A percentile compares a stretch with the other conserved stretches of the same genome.
Evolutionary conservation across 176 grass and related monocot genomes (phyloP).

Genomic region (Hyparrhenia diplandra): DNA sequence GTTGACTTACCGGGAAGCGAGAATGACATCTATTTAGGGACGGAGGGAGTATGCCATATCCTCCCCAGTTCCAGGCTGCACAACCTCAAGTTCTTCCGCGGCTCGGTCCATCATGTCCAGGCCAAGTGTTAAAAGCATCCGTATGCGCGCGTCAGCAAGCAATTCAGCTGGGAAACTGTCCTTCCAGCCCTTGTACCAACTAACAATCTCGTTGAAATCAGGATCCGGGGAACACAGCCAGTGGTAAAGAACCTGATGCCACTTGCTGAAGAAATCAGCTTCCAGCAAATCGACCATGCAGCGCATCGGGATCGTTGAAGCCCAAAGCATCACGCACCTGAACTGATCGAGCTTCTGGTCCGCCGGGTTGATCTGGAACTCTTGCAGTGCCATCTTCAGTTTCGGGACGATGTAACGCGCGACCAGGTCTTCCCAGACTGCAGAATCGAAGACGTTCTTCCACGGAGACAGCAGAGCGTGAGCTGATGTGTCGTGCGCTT

Average conservation of each 20-base stretch:
- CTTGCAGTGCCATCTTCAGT: constrained; percentile 50
- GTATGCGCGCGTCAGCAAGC: constrained; percentile 58
- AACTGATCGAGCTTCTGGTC: constrained; percentile 70
- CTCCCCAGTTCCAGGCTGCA: constrained; percentile 44
- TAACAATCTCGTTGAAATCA: constrained; percentile 59
- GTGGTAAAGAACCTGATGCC: constrained; percentile 57
- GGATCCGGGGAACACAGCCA: constrained; percentile 62
- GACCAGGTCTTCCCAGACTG: constrained; percentile 57
- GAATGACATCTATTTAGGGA: too few species aligned
- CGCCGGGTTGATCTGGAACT: constrained; percentile 64
- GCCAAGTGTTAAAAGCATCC: constrained; percentile 34
- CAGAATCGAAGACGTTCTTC: constrained; percentile 57
- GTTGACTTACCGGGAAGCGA: too few species aligned
- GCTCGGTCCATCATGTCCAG: constrained; percentile 78
- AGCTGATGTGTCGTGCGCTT: constrained; percentile 54
- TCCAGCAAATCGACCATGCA: constrained; percentile 69
- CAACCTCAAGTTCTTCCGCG: constrained; percentile 52
- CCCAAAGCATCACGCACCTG: constrained; percentile 61
- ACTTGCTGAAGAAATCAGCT: constrained; percentile 75
- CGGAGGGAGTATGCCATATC: constrained; percentile 49
- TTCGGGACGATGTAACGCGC: constrained; percentile 54
- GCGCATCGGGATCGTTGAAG: constrained; percentile 42
- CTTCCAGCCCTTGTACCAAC: constrained; percentile 78
- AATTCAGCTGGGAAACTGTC: constrained; percentile 60
- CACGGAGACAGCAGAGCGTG: constrained; percentile 61